phyloP scores from a whole-genome alignment of 345 rosid species.

The Boechera stricta region DNA sequence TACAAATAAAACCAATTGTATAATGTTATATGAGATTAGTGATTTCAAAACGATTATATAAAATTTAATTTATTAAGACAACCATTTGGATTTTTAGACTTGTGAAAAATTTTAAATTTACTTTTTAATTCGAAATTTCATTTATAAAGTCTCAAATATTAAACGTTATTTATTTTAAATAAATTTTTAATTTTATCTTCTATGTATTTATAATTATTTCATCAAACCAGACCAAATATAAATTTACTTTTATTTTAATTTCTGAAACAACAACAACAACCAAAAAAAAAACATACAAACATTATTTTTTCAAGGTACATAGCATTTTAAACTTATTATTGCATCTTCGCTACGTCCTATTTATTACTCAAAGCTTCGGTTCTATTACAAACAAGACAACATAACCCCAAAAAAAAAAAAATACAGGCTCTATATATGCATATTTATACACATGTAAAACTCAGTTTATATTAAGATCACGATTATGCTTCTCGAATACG shows the following conservation, averaged over 20 bases:
- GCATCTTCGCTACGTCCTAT: neutral
- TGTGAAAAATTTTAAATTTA: too few relatives aligned
- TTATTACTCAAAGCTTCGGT: slow-evolving; percentile 8
- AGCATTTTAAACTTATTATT: neutral
- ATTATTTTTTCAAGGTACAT: neutral
- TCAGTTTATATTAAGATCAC: slow-evolving; percentile 30
- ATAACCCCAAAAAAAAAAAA: neutral
- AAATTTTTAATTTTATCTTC: too few relatives aligned
- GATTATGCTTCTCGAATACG: slow-evolving; percentile 51
- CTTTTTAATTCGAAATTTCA: too few relatives aligned
- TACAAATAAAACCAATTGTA: neutral
- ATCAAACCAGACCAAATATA: too few relatives aligned
- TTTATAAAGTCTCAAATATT: too few relatives aligned
- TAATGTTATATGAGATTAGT: neutral
- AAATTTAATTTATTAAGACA: too few relatives aligned
- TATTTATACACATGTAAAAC: neutral
- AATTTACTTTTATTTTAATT: too few relatives aligned
- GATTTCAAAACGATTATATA: too few relatives aligned
- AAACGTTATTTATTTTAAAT: too few relatives aligned
- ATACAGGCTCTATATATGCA: neutral
- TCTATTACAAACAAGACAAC: neutral
- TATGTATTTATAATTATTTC: too few relatives aligned
- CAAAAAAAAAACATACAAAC: neutral
- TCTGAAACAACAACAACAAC: neutral
- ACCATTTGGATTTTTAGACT: too few relatives aligned